phyloP scores from a whole-genome alignment of 1,139 yeast species.

The Suhomyces wounanorum region DNA sequence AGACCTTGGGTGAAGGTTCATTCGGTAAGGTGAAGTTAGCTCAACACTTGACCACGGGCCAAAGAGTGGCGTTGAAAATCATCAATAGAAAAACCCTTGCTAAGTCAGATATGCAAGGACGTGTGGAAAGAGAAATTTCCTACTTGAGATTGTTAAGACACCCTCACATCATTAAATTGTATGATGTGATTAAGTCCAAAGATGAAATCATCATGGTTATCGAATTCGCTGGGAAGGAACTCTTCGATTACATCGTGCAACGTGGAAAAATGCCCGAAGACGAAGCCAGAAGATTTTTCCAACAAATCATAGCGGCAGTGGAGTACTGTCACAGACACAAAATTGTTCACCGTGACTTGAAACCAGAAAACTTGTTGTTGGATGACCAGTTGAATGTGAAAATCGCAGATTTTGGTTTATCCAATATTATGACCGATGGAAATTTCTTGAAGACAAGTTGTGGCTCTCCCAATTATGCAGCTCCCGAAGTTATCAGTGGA shows the following conservation, averaged over 20 bases:
- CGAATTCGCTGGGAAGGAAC: slow-evolving; percentile 94
- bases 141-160: slow-evolving; percentile 87
- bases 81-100: slow-evolving; percentile 93
- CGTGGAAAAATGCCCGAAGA: slow-evolving; percentile 93
- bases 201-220: slow-evolving; percentile 98
- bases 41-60: slow-evolving; percentile 89
- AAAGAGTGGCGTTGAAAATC: slow-evolving; percentile 90
- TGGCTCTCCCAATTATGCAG: slow-evolving; percentile 98
- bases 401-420: slow-evolving; percentile 94
- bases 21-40: slow-evolving; percentile 97
- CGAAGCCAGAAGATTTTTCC: slow-evolving; percentile 94
- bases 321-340: slow-evolving; percentile 98
- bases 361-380: slow-evolving; percentile 88
- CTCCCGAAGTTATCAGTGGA: slow-evolving; percentile 97
- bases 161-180: slow-evolving; percentile 94
- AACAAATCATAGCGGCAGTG: slow-evolving; percentile 96
- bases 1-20: slow-evolving; percentile 95
- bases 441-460: slow-evolving; percentile 93
- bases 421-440: slow-evolving; percentile 98
- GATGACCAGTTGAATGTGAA: slow-evolving; percentile 92
- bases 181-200: slow-evolving; percentile 93
- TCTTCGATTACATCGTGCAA: slow-evolving; percentile 94
- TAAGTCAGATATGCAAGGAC: slow-evolving; percentile 95
- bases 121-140: slow-evolving; percentile 92
- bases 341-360: slow-evolving; percentile 94